phyloP scores from a whole-genome alignment of 768 basidiomycete species.

The Aureoboletus auriporus region DNA sequence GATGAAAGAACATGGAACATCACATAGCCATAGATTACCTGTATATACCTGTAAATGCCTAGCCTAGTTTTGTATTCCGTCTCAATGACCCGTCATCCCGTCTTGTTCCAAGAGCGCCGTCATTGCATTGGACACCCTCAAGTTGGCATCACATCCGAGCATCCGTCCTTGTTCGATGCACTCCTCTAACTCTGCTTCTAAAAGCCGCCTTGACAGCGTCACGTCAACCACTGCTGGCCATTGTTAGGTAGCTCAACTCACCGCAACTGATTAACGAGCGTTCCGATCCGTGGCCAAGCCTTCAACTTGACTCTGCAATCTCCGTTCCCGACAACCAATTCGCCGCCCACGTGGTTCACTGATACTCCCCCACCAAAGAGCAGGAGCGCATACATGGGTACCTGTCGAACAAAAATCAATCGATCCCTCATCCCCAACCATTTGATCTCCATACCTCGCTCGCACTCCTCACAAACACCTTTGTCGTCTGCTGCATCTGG shows the following conservation, averaged over 20 bases:
- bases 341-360: constrained; percentile 79
- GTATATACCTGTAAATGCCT: constrained; percentile 3
- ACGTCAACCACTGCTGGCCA: neutral
- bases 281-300: constrained; percentile 88
- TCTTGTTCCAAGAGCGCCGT: constrained; percentile 36
- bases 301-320: constrained; percentile 57
- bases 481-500: constrained; percentile 74
- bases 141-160: constrained; percentile 43
- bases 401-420: constrained; percentile 35
- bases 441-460: constrained; percentile 60
- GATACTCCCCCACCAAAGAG: constrained; percentile 79
- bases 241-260: constrained; percentile 26
- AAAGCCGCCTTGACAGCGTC: constrained; percentile 46
- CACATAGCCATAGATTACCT: neutral
- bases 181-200: constrained; percentile 63
- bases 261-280: constrained; percentile 85
- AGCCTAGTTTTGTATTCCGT: constrained; percentile 14
- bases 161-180: constrained; percentile 61
- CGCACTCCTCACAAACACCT: constrained; percentile 82
- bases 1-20: neutral
- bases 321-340: constrained; percentile 56
- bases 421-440: neutral
- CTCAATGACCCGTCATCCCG: constrained; percentile 21
- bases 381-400: constrained; percentile 84
- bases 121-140: constrained; percentile 50